Evolutionary conservation across 108 stramenopile genomes (phyloP).

Genomic region (Seminavis robusta): DNA sequence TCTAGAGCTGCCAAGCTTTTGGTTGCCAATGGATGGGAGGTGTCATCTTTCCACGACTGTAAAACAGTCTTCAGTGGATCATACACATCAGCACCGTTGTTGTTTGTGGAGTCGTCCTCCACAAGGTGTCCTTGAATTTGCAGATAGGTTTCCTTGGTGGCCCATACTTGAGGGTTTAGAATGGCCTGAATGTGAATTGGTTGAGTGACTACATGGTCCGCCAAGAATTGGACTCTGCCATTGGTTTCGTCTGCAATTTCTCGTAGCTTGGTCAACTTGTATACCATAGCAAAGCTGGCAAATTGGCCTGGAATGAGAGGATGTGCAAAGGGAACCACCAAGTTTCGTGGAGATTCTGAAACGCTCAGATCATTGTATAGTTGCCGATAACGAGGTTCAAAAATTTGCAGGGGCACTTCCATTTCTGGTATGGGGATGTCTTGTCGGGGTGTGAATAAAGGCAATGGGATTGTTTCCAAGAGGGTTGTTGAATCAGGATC

Average conservation of each 20-base stretch:
- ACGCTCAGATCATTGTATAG: conserved; percentile 30
- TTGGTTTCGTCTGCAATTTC: conserved; percentile 21
- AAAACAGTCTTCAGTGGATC: too few species aligned
- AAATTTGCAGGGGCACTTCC: conserved; percentile 20
- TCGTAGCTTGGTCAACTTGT: conserved; percentile 4
- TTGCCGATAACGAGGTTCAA: conserved; percentile 40
- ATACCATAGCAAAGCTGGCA: conserved; percentile 12
- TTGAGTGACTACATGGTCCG: conserved; percentile 10
- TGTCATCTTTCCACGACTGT: too few species aligned
- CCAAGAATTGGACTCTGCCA: conserved; percentile 11
- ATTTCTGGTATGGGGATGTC: too few species aligned
- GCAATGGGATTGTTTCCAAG: too few species aligned
- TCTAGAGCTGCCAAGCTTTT: too few species aligned
- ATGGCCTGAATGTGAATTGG: conserved; percentile 7
- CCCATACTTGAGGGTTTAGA: conserved; percentile 12
- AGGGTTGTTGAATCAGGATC: too few species aligned
- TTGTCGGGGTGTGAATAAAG: too few species aligned
- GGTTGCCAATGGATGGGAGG: too few species aligned
- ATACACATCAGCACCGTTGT: too few species aligned
- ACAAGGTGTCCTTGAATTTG: conserved; percentile 3
- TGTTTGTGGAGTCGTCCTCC: too few species aligned
- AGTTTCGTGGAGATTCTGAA: neutral
- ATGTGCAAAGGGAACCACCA: conserved; percentile 23
- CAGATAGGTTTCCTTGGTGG: conserved; percentile 13
- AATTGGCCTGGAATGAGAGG: conserved; percentile 12